These are phyloP conservation scores for Magnusiomyces paraingens DNA, from an alignment of 1,139 yeast genomes.

Conservation along the genomic window DNA sequence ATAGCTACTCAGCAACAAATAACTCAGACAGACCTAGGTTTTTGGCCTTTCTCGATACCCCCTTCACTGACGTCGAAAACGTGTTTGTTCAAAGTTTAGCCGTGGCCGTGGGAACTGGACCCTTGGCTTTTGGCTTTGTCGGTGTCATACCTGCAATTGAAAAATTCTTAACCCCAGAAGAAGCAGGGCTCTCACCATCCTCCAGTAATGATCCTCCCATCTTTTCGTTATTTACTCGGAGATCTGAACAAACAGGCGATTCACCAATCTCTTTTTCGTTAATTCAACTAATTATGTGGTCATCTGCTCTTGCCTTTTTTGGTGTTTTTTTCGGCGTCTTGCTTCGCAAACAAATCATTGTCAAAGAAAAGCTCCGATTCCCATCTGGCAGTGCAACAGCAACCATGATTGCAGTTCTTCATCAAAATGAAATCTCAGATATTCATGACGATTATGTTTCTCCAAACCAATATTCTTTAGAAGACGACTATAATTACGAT, in stretches of 20 bases:
- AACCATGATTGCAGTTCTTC: constrained; percentile 79
- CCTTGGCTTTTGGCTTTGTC: constrained; percentile 87
- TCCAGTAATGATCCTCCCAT: background rate
- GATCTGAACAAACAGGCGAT: constrained; percentile 20
- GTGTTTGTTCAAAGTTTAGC: constrained; percentile 89
- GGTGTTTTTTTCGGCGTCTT: constrained; percentile 96
- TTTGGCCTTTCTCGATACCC: constrained; percentile 35
- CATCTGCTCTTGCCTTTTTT: constrained; percentile 78
- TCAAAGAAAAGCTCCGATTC: constrained; percentile 77
- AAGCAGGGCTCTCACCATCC: constrained; percentile 47
- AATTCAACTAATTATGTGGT: constrained; percentile 66
- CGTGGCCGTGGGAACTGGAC: constrained; percentile 97
- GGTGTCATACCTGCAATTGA: constrained; percentile 98
- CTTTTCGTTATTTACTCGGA: background rate
- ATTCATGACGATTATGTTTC: background rate
- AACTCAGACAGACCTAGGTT: too few relatives aligned
- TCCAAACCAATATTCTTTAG: background rate
- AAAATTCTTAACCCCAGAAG: constrained; percentile 70
- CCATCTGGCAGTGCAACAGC: constrained; percentile 98
- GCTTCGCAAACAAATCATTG: constrained; percentile 73
- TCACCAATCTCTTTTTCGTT: constrained; percentile 32
- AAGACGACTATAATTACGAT: too few relatives aligned
- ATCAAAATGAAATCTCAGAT: constrained; percentile 39
- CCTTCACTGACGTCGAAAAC: constrained; percentile 84
- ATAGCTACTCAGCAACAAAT: background rate